Evolutionary conservation across 257 asterid genomes (phyloP), one percentile per base, ranked within the genome.

Genomic region (Marsdenia floribunda): DNA sequence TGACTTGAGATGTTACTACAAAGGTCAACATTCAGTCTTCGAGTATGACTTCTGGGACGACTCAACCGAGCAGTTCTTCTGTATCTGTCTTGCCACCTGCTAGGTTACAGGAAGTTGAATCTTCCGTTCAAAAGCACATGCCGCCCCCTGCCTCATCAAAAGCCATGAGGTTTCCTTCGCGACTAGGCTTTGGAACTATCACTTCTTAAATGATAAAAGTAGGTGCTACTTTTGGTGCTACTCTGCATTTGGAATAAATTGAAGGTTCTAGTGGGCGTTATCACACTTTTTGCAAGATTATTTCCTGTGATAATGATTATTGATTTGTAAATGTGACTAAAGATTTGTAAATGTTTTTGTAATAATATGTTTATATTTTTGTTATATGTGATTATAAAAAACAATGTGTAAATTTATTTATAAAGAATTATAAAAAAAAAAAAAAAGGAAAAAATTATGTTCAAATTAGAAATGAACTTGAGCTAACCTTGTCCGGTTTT

Each of bases 121-220:
- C 55, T 46, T 21, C 64, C 3, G 72, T 5, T 11, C 57, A 14
- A 55, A 42, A 16, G 75, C 26, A 11, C 52, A 55, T 49, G 33
- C 85, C 87, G 42, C 93, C 96, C 73, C 93, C 96, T 73, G 71
- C 73, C 3, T 93, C 98, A 6, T 72, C 92, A 2, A 91, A 83
- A 78, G 86, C 85, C 8, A 1, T 79, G 26, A 68, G 81, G 76
- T 19, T 50, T 64, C 96, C 96, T 21, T 12, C 7, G 19, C 79
- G 97, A 79, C 98, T 97, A 0, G 92, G 86, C 0, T 81, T 1
- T 1, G 98, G 98, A 0, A 67, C 15, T 0, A n/a, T n/a, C n/a
- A n/a, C n/a, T n/a, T n/a, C n/a, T n/a, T n/a, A n/a, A n/a, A n/a
- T n/a, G n/a, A n/a, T n/a, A n/a, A n/a, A n/a, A n/a, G n/a, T n/a